These are phyloP conservation scores for Phycomyces blakesleeanus DNA, from an alignment of 192 early-diverging fungal genomes.

Conservation along the genomic window DNA sequence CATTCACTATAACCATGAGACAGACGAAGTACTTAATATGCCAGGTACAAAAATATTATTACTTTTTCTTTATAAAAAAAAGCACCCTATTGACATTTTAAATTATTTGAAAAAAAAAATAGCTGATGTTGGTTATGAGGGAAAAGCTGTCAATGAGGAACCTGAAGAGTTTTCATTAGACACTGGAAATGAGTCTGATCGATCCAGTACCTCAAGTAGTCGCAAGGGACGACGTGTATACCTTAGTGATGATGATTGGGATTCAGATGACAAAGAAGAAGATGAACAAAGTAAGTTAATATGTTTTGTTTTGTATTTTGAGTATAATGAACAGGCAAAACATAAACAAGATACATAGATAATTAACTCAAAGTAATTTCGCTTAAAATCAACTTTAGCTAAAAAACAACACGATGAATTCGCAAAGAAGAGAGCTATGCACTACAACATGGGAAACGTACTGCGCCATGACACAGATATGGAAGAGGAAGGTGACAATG, in stretches of 20 bases:
- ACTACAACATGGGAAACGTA: slow-evolving; percentile 88
- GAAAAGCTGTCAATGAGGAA: slow-evolving; percentile 5
- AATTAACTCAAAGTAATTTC: too few species aligned
- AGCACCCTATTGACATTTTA: background rate
- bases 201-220: slow-evolving; percentile 17
- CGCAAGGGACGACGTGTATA: slow-evolving; percentile 27
- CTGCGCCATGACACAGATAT: slow-evolving; percentile 52
- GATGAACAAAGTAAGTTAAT: slow-evolving; percentile 51
- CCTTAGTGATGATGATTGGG: slow-evolving; percentile 53
- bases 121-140: slow-evolving; percentile 9
- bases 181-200: slow-evolving; percentile 30
- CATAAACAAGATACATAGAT: too few species aligned
- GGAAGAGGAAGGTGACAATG: slow-evolving; percentile 40
- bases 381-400: slow-evolving; percentile 12
- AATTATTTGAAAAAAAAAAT: slow-evolving; percentile 6
- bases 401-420: slow-evolving; percentile 70
- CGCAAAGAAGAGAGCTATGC: slow-evolving; percentile 68
- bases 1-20: slow-evolving; percentile 81
- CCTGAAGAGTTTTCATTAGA: slow-evolving; percentile 32
- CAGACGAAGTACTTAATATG: slow-evolving; percentile 60
- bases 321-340: too few species aligned
- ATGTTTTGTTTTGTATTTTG: background rate
- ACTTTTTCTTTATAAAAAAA: too few species aligned
- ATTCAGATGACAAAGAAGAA: slow-evolving; percentile 53
- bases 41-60: slow-evolving; percentile 12